phyloP scores from a whole-genome alignment of 345 rosid genomes.

The Melaleuca quinquenervia region DNA sequence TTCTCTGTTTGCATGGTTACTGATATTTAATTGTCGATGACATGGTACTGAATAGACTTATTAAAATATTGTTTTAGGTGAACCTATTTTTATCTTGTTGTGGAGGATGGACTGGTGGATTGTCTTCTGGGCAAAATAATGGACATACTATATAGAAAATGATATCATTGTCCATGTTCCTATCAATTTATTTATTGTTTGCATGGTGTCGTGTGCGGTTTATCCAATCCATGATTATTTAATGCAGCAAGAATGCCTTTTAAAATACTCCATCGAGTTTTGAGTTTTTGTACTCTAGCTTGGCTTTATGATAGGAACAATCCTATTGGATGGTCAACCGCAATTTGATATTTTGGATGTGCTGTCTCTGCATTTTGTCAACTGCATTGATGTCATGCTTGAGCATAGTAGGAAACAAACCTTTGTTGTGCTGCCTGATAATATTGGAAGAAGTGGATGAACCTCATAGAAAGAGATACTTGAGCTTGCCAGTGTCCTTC shows the following conservation, averaged over 20 bases:
- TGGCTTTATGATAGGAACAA: neutral
- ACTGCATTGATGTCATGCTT: neutral
- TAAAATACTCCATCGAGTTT: neutral
- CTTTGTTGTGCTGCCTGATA: neutral
- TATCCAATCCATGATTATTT: neutral
- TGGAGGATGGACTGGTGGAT: conserved; percentile 4
- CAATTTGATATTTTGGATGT: neutral
- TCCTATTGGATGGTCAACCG: neutral
- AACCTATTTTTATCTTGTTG: conserved; percentile 4
- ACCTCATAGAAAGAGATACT: neutral
- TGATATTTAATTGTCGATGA: neutral
- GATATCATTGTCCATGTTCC: conserved; percentile 1
- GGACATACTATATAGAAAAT: conserved; percentile 9
- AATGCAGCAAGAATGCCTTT: neutral
- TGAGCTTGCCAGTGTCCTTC: neutral
- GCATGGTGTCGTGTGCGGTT: conserved; percentile 2
- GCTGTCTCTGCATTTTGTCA: neutral
- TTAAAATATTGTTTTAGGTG: neutral
- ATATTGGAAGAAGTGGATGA: neutral
- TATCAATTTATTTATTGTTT: neutral
- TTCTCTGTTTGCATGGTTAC: conserved; percentile 23
- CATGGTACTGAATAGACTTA: conserved; percentile 11
- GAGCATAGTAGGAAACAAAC: neutral
- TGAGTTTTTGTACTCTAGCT: neutral
- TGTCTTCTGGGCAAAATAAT: conserved; percentile 30